Evolutionary conservation across 768 basidiomycete species (phyloP).

Genomic region (Xanthoconium stramineum): DNA sequence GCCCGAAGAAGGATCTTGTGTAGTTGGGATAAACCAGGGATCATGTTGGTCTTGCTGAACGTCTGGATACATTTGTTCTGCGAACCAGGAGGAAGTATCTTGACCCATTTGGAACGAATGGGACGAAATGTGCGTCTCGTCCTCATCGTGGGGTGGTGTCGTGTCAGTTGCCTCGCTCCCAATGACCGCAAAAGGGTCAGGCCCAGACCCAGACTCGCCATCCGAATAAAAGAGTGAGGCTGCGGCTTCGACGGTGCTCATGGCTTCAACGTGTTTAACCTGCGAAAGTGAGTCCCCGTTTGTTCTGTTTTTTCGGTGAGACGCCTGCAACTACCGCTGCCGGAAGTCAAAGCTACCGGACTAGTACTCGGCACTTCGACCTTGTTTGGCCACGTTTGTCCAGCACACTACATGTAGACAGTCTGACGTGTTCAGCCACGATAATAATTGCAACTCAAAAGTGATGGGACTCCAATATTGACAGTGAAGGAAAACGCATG

Average conservation of each 20-base stretch:
- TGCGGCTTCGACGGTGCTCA: conserved; percentile 73
- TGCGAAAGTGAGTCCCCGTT: conserved; percentile 9
- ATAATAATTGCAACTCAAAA: conserved; percentile 21
- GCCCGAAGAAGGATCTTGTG: conserved; percentile 12
- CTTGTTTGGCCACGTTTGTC: conserved; percentile 31
- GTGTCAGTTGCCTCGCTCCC: conserved; percentile 39
- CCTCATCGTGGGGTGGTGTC: conserved; percentile 25
- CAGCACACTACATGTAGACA: background rate
- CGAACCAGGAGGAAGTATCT: conserved; percentile 38
- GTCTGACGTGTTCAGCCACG: background rate
- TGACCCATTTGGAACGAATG: conserved; percentile 32
- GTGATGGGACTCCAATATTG: conserved; percentile 25
- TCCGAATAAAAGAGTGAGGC: conserved; percentile 76
- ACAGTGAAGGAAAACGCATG: conserved; percentile 29
- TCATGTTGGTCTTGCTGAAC: conserved; percentile 24
- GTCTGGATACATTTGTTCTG: conserved; percentile 32
- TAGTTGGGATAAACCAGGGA: conserved; percentile 26
- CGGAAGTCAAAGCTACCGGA: background rate
- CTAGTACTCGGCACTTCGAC: conserved; percentile 1
- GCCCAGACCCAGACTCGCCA: conserved; percentile 46
- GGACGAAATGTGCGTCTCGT: conserved; percentile 22
- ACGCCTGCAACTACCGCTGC: background rate
- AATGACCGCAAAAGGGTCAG: conserved; percentile 64
- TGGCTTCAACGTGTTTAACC: conserved; percentile 36
- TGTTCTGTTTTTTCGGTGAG: conserved; percentile 14